Evolutionary conservation across 371 early-diverging fungal species (phyloP).

Genomic region (Lichtheimia hyalospora): DNA sequence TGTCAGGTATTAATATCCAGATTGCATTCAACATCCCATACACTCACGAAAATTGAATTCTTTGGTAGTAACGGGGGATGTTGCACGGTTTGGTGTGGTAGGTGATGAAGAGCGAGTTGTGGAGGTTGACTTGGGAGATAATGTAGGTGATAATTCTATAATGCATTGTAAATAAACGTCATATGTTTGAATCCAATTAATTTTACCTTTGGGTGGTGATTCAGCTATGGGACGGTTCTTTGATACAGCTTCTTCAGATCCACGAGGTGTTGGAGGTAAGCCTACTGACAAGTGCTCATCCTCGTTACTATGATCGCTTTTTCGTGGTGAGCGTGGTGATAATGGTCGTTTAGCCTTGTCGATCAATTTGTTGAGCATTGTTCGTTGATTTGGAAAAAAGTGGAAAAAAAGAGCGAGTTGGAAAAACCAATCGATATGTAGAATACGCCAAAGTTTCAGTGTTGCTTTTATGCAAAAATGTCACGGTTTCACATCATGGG

Average conservation of each 20-base stretch:
- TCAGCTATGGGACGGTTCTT: not conserved
- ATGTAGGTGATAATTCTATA: constrained; percentile 1
- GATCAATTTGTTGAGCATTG: constrained; percentile 15
- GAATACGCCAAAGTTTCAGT: too few species aligned
- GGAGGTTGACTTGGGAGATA: constrained; percentile 5
- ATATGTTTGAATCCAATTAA: too few species aligned
- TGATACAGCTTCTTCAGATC: constrained; percentile 5
- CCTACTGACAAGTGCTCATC: not conserved
- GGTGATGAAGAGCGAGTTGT: not conserved
- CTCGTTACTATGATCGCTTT: not conserved
- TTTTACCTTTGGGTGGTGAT: not conserved
- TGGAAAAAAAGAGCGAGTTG: too few species aligned
- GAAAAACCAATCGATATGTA: too few species aligned
- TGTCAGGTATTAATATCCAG: too few species aligned
- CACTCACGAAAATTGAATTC: not conserved
- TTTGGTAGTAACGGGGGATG: not conserved
- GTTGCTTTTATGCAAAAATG: too few species aligned
- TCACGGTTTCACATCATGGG: too few species aligned
- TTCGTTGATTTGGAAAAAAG: too few species aligned
- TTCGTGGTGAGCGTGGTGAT: not conserved
- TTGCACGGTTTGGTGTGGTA: constrained; percentile 1
- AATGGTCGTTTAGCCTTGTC: constrained; percentile 13
- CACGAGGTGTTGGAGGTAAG: constrained; percentile 9
- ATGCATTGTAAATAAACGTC: not conserved
- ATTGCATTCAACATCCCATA: not conserved